Evolutionary conservation across 257 asterid species (phyloP).

Genomic region (Knoxia roxburghii): DNA sequence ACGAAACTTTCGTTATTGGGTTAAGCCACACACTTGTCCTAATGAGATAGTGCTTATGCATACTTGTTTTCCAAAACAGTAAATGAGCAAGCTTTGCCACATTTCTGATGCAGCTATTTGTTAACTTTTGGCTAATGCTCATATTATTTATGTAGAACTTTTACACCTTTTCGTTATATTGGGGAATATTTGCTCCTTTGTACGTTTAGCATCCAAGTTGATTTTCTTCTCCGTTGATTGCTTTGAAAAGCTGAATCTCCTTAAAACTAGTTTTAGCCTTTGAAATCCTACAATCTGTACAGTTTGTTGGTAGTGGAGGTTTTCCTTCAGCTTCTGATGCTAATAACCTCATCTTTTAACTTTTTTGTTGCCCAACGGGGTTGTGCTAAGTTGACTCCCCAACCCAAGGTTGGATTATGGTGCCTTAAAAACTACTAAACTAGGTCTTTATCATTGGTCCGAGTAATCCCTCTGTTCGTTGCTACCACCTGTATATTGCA

Average conservation of each 20-base stretch:
- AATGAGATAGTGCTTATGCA: too few species aligned
- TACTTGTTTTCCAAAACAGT: background rate
- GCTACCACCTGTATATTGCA: background rate
- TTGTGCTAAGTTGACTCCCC: background rate
- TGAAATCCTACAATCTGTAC: background rate
- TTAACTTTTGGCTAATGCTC: background rate
- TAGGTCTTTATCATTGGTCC: background rate
- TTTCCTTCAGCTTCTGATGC: background rate
- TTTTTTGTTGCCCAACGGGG: too few species aligned
- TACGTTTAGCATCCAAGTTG: background rate
- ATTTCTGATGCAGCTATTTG: background rate
- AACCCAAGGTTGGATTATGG: background rate
- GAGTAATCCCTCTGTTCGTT: background rate
- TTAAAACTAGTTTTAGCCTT: background rate
- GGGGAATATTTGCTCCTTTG: background rate
- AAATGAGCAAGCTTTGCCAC: background rate
- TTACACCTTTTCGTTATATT: background rate
- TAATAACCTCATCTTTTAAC: too few species aligned
- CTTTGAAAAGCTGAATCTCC: background rate
- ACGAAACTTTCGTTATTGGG: too few species aligned
- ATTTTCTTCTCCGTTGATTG: background rate
- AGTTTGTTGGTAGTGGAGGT: background rate
- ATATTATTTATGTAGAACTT: background rate
- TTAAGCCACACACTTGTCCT: too few species aligned
- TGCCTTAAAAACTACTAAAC: background rate